phyloP scores from a whole-genome alignment of 306 rosid genomes.

The Ochetophila trinervis region DNA sequence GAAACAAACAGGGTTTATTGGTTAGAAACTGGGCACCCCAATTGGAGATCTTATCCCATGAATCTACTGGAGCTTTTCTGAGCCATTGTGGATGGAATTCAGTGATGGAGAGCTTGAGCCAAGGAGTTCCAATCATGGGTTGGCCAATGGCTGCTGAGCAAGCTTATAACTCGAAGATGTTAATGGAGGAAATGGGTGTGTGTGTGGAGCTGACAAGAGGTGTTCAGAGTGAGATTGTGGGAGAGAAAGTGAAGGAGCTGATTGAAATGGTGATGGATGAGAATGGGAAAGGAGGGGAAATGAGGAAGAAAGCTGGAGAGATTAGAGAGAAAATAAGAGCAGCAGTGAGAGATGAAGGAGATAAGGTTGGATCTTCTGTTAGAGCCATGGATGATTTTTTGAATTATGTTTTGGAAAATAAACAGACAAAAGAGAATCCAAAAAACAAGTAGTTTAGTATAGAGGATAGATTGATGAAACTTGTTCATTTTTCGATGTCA shows the following conservation, averaged over 20 bases:
- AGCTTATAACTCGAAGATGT: conserved; percentile 65
- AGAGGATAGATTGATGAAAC: no score
- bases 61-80: conserved; percentile 51
- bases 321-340: conserved; percentile 34
- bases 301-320: conserved; percentile 43
- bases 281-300: conserved; percentile 44
- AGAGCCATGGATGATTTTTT: conserved; percentile 44
- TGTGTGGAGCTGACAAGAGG: conserved; percentile 52
- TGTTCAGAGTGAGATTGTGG: conserved; percentile 27
- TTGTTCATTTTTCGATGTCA: no score
- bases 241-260: conserved; percentile 45
- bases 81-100: conserved; percentile 97
- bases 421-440: no score
- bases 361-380: conserved; percentile 33
- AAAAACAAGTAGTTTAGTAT: no score
- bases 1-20: conserved; percentile 37
- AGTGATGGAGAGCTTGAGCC: conserved; percentile 61
- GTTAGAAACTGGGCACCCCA: conserved; percentile 80
- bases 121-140: conserved; percentile 71
- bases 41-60: conserved; percentile 63
- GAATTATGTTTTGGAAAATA: not conserved
- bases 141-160: conserved; percentile 90
- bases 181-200: conserved; percentile 70
- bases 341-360: conserved; percentile 32
- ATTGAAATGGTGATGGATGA: conserved; percentile 43